Conservation (phyloP, 1,284 basidiomycete genomes). For the Fomitopsis pinicola region DNA sequence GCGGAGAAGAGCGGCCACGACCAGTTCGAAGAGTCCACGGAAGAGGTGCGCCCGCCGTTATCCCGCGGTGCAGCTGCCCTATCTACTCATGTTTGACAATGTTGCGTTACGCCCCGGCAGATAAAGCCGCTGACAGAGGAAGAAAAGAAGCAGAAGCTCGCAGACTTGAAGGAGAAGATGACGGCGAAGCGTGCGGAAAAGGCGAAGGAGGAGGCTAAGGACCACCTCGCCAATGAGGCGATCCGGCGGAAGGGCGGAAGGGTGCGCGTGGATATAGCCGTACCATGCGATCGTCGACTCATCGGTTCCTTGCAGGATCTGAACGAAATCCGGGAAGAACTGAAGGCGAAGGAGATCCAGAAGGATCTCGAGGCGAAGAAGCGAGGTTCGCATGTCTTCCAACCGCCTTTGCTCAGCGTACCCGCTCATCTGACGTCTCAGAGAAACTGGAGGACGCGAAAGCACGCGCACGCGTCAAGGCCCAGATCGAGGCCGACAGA, state of each 20-base stretch:
- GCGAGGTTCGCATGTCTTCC: slow-evolving; percentile 33
- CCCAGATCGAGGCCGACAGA: slow-evolving; percentile 93
- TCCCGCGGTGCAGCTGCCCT: not conserved
- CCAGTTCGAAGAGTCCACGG: slow-evolving; percentile 92
- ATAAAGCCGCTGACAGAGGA: slow-evolving; percentile 94
- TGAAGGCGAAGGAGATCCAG: slow-evolving; percentile 73
- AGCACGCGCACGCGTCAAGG: slow-evolving; percentile 81
- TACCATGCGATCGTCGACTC: not conserved
- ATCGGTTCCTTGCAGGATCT: slow-evolving; percentile 48
- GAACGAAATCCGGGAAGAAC: slow-evolving; percentile 69
- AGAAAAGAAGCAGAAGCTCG: slow-evolving; percentile 82
- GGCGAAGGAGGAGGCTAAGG: slow-evolving; percentile 66
- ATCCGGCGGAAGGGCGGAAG: slow-evolving; percentile 83
- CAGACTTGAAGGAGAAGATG: slow-evolving; percentile 77
- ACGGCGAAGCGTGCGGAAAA: slow-evolving; percentile 70
- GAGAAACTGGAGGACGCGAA: slow-evolving; percentile 86
- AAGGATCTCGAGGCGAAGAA: slow-evolving; percentile 79
- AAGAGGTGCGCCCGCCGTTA: slow-evolving; percentile 60
- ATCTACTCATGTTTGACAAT: not conserved
- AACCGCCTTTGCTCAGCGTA: not conserved
- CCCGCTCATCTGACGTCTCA: slow-evolving; percentile 24
- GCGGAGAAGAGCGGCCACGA: slow-evolving; percentile 95
- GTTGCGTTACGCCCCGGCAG: slow-evolving; percentile 30
- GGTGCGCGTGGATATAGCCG: slow-evolving; percentile 33
- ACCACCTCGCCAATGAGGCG: slow-evolving; percentile 73